Evolutionary conservation across 2,329 filamentous ascomycete genomes (phyloP), one percentile per base, ranked within the genome.

Genomic region (Diaporthe ilicicola): DNA sequence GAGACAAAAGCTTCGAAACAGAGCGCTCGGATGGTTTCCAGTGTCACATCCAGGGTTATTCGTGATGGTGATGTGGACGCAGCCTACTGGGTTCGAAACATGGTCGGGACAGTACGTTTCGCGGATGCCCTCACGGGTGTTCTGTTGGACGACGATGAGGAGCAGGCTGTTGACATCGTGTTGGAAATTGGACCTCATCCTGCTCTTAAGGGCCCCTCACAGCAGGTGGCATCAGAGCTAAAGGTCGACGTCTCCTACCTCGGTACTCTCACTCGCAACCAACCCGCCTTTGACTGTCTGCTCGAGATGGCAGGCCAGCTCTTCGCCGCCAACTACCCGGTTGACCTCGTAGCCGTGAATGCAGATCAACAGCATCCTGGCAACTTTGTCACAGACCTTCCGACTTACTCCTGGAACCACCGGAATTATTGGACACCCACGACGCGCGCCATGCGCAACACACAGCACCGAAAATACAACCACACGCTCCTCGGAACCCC

Each of bases 61-160:
- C 56, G 42, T 17, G 56, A 48, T 10, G 56, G 56, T 6, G 39
- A 56, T 1, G 44, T 74, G 19, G 62, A 51, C 59, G 27, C 73
- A 10, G n/a, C 70, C 1, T 77, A 75, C 59, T 79, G 77, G 77
- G 75, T 77, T 10, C 76, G 78, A 48, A 79, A 79, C 71, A 75
- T 83, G 74, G 78, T 79, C 7, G 78, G 76, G 2, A 78, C 79
- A 1, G 82, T 84, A 24, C 78, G 76, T 12, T 84, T 83, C 73
- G 73, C 74, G 7, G 75, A 76, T 8, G 75, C 76, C 4, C n/a
- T 61, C 6, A 62, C 56, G 5, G 17, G 39, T 7, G 27, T 62
- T 0, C 15, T 62, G 6, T 12, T 62, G 2, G 19, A 62, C 2
- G 56, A 62, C 44, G 56, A 62, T 2, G 56, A 62, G 37, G 8